Evolutionary conservation across 2,329 filamentous ascomycete species (phyloP).

Genomic region (Colletotrichum caudatum): DNA sequence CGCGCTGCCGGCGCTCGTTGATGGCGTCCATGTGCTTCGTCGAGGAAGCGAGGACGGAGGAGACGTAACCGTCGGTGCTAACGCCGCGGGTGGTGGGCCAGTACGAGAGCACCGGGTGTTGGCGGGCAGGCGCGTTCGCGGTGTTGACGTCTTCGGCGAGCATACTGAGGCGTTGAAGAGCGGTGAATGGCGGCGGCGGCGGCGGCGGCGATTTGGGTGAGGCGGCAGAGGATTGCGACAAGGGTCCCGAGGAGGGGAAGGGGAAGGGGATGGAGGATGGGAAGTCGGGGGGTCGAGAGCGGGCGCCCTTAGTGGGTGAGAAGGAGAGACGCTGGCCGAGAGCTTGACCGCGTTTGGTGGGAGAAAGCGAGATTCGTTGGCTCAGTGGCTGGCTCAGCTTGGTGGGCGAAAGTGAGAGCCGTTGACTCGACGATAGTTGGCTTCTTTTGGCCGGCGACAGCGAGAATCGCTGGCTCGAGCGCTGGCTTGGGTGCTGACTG

Average conservation of each 20-base stretch:
- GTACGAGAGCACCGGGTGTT: conserved; percentile 50
- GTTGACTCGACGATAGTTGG: conserved; percentile 22
- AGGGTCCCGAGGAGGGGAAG: conserved; percentile 14
- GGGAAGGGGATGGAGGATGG: conserved; percentile 18
- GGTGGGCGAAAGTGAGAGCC: conserved; percentile 27
- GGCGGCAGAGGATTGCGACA: conserved; percentile 19
- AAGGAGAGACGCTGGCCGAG: conserved; percentile 19
- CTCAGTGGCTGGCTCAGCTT: conserved; percentile 26
- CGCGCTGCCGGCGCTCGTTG: conserved; percentile 50
- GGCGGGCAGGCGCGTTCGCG: conserved; percentile 16
- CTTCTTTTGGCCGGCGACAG: conserved; percentile 22
- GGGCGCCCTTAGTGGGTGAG: conserved; percentile 25
- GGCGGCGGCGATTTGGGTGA: neutral
- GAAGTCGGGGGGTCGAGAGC: conserved; percentile 6
- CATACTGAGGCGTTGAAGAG: conserved; percentile 42
- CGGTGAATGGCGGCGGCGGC: conserved; percentile 2
- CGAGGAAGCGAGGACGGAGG: conserved; percentile 53
- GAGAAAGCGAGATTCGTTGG: conserved; percentile 23
- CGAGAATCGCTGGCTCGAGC: conserved; percentile 26
- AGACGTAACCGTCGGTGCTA: conserved; percentile 52
- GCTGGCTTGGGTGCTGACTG: conserved; percentile 17
- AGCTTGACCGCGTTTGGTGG: conserved; percentile 23
- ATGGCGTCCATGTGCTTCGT: conserved; percentile 52
- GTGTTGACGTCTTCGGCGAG: conserved; percentile 31
- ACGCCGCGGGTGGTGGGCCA: conserved; percentile 56